Evolutionary conservation across 345 rosid species (phyloP), one percentile per base, ranked within the genome.

Genomic region (Lepidium africanum): DNA sequence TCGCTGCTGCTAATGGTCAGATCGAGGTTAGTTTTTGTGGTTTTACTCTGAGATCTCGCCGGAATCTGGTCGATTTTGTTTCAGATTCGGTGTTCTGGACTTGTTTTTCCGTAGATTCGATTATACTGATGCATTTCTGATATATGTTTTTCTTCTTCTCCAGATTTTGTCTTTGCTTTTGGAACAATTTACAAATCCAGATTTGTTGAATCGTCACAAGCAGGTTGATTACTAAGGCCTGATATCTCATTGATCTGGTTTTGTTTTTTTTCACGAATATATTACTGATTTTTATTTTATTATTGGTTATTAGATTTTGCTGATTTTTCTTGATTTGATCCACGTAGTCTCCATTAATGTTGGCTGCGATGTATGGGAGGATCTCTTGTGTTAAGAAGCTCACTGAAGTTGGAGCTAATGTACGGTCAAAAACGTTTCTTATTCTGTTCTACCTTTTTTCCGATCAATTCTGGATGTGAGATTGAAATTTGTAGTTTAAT

Each of bases 1-100:
- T 94, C 58, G 97, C 99, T 59, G 97, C 99, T 70, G 95, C 97
- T 59, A 87, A 79, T 85, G 99, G 93, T 81, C 96, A 85, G 95
- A 86, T 91, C 88, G 90, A 94, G 96, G 99, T 94, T 49, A 62
- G 76, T 50, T 36, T 15, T 1, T 15, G 23, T 2, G 0, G 9
- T 40, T 67, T 30, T 48, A 14, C 17, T 9, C 13, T 16, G 43
- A 19, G 55, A 38, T 45, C 69, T 73, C 65, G 51, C 59, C 62
- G 35, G 43, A 63, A 10, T 69, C 63, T 67, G 4, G 40, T 10
- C 51, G 7, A 35, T 48, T 37, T 23, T 13, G 17, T 50, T 36
- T 42, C 11, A 30, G 68, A 62, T 74, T 48, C 41, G 69, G 63
- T 25, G 42, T 1, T 30, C 10, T 52, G 21, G 4, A 7, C 37